phyloP scores from a whole-genome alignment of 2,329 filamentous ascomycete genomes.

The Sarocladium brachiariae region DNA sequence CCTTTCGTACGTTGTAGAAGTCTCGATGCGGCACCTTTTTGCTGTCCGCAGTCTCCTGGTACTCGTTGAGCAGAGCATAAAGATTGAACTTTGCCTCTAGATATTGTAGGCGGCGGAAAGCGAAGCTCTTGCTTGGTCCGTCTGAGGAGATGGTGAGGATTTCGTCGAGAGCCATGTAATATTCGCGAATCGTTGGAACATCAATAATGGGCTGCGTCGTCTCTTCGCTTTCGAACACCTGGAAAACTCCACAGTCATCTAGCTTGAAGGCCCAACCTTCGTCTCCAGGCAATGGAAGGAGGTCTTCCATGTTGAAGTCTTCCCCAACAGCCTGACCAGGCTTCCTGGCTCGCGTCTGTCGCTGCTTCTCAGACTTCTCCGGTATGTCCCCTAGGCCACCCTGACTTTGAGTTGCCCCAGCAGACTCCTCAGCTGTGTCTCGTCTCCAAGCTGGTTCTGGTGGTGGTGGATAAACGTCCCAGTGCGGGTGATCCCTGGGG shows the following conservation, averaged over 20 bases:
- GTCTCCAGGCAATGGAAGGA: conserved; percentile 64
- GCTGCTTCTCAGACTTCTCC: conserved; percentile 28
- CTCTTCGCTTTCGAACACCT: conserved; percentile 71
- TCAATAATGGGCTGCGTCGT: conserved; percentile 64
- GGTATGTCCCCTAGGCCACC: conserved; percentile 3
- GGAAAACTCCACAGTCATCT: conserved; percentile 81
- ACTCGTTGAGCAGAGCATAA: conserved; percentile 88
- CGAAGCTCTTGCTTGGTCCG: conserved; percentile 93
- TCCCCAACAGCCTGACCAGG: conserved; percentile 85
- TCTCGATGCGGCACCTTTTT: conserved; percentile 97
- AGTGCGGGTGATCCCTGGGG: conserved; percentile 74
- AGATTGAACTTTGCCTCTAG: conserved; percentile 96
- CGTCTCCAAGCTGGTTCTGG: conserved; percentile 78
- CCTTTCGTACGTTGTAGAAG: conserved; percentile 98
- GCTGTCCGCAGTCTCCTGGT: conserved; percentile 95
- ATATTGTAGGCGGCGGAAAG: conserved; percentile 89
- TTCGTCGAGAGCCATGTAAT: conserved; percentile 88
- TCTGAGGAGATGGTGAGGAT: conserved; percentile 88
- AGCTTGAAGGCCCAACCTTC: conserved; percentile 70
- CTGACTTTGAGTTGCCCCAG: conserved; percentile 7
- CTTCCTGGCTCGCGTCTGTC: conserved; percentile 61
- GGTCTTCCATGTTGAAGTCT: conserved; percentile 78
- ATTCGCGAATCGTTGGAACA: conserved; percentile 90
- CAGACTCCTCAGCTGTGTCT: conserved; percentile 6
- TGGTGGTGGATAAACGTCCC: conserved; percentile 86